Evolutionary conservation across 192 early-diverging fungal species (phyloP).

Genomic region (Backusella australiensis): DNA sequence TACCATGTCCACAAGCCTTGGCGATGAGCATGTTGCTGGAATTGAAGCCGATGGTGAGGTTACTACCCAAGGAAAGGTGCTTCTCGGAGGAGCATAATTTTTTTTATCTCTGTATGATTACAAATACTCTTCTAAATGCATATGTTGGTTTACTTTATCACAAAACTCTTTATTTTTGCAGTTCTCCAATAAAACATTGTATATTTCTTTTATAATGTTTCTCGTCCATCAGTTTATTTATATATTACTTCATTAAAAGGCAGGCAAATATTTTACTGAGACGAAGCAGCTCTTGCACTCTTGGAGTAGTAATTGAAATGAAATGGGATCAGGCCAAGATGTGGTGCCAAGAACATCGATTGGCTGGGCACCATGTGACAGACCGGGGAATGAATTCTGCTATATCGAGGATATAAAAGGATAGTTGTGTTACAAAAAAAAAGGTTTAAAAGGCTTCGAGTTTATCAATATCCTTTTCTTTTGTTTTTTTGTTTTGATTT

Average conservation of each 20-base stretch:
- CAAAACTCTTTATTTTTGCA: neutral
- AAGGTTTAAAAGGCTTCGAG: neutral
- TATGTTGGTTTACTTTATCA: neutral
- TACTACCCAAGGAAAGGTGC: slow-evolving; percentile 24
- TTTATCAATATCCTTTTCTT: neutral
- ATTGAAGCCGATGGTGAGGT: slow-evolving; percentile 38
- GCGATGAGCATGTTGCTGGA: slow-evolving; percentile 4
- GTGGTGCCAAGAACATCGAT: neutral
- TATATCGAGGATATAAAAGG: neutral
- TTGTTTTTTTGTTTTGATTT: neutral
- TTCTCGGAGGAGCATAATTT: slow-evolving; percentile 1
- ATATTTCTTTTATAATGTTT: neutral
- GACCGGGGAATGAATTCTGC: neutral
- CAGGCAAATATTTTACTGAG: neutral
- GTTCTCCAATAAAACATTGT: neutral
- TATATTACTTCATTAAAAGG: neutral
- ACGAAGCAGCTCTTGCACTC: neutral
- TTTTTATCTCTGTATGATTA: neutral
- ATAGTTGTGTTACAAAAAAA: neutral
- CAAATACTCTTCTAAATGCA: neutral
- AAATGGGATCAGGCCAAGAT: neutral
- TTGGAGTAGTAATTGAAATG: neutral
- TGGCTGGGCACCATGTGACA: neutral
- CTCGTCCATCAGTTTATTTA: neutral
- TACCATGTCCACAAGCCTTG: slow-evolving; percentile 7